A percentile compares a stretch with the other conserved stretches of the same genome.
Conservation (phyloP, 2,329 filamentous ascomycete genomes). For the Sclerotinia trifoliorum region DNA sequence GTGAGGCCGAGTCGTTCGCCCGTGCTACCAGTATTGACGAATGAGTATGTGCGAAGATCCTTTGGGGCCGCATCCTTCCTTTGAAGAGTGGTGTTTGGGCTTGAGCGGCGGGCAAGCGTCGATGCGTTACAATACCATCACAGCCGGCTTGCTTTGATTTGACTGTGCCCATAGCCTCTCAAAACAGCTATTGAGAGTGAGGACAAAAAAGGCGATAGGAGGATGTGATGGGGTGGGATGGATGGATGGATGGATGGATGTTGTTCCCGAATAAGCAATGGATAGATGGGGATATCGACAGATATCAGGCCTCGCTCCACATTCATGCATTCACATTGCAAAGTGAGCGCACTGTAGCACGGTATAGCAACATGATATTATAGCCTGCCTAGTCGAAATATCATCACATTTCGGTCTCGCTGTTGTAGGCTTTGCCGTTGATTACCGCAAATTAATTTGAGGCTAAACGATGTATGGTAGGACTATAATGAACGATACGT, state of each 20-base stretch:
- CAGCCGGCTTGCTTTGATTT: constrained; percentile 1
- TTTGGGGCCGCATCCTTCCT: background rate
- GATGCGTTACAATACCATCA: constrained; percentile 16
- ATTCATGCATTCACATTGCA: constrained; percentile 17
- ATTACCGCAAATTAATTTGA: background rate
- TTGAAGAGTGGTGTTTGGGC: constrained; percentile 12
- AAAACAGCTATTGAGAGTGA: constrained; percentile 13
- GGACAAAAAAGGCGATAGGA: constrained; percentile 14
- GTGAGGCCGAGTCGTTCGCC: constrained; percentile 24
- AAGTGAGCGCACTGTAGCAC: constrained; percentile 7
- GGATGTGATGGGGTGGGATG: background rate
- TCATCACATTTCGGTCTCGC: constrained; percentile 10
- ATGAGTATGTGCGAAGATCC: constrained; percentile 6
- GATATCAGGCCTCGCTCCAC: constrained; percentile 11
- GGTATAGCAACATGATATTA: constrained; percentile 11
- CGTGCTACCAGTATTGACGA: constrained; percentile 14
- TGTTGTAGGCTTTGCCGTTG: background rate
- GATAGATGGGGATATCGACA: constrained; percentile 10
- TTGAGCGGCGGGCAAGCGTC: constrained; percentile 15
- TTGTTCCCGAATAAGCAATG: constrained; percentile 5
- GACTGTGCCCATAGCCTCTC: constrained; percentile 2
- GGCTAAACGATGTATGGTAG: background rate
- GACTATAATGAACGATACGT: background rate
- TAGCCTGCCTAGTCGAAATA: constrained; percentile 6
- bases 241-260: constrained; percentile 10